Percentiles rank a stretch among this genome's conserved stretches.
These are phyloP conservation scores for Mycena amicta DNA, from an alignment of 768 basidiomycete species.

Conservation along the genomic window DNA sequence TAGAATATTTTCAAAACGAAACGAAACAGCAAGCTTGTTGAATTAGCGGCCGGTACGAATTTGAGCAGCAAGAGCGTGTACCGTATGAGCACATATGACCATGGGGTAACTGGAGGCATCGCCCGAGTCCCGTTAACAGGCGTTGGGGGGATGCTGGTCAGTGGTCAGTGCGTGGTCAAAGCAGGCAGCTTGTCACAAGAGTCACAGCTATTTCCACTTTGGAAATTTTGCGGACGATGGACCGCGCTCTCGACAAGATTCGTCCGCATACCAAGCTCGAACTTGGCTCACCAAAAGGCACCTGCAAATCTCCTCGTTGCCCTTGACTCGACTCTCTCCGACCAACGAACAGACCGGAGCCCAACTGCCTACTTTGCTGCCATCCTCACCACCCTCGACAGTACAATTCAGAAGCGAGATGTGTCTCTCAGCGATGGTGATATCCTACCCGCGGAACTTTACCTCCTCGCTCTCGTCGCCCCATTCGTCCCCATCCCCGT, in stretches of 20 bases:
- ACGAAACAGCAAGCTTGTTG: constrained; percentile 63
- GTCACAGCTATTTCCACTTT: constrained; percentile 37
- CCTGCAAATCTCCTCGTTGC: constrained; percentile 86
- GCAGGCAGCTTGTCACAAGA: too few relatives aligned
- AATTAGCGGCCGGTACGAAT: background rate
- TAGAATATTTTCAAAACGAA: constrained; percentile 92
- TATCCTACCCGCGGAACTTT: constrained; percentile 80
- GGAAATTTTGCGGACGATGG: constrained; percentile 42
- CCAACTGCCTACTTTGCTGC: constrained; percentile 97
- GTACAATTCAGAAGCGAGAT: constrained; percentile 66
- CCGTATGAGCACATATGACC: constrained; percentile 74
- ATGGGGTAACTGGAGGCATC: constrained; percentile 34
- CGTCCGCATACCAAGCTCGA: constrained; percentile 81
- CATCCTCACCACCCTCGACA: constrained; percentile 80
- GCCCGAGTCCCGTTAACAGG: too few relatives aligned
- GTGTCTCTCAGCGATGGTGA: constrained; percentile 62
- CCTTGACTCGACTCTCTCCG: constrained; percentile 77
- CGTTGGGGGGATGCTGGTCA: constrained; percentile 25
- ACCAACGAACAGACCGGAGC: constrained; percentile 65
- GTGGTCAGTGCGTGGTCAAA: too few relatives aligned
- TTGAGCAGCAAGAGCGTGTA: constrained; percentile 27
- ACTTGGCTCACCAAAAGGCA: constrained; percentile 83
- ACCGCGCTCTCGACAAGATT: constrained; percentile 78
- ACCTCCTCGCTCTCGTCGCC: constrained; percentile 76
- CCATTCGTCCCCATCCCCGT: constrained; percentile 83